phyloP scores from a whole-genome alignment of 169 alveolate genomes.

The Eimeria acervulina region DNA sequence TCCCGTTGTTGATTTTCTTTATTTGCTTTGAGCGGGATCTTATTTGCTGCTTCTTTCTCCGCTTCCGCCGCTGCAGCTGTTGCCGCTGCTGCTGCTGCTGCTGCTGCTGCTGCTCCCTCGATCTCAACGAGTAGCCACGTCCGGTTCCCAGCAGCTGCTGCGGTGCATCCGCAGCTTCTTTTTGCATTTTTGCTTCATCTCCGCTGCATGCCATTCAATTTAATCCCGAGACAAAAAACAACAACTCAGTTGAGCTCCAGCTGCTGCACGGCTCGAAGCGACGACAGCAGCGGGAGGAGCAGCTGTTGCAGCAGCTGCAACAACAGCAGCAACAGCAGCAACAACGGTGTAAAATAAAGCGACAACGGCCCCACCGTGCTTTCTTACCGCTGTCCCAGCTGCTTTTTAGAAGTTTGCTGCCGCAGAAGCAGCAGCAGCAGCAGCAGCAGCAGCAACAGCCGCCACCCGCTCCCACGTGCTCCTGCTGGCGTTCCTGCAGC shows the following conservation, averaged over 20 bases:
- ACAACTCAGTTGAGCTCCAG: not conserved
- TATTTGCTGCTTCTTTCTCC: not conserved
- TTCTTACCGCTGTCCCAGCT: not conserved
- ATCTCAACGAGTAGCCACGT: not conserved
- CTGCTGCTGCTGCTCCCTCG: constrained; percentile 6
- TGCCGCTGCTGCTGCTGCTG: constrained; percentile 4
- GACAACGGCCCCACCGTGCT: no score
- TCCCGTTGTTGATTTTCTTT: not conserved
- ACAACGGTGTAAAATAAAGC: not conserved
- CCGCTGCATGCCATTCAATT: not conserved
- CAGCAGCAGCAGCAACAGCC: not conserved
- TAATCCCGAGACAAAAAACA: not conserved
- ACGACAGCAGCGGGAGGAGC: constrained; percentile 2
- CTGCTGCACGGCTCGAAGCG: not conserved
- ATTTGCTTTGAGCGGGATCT: not conserved
- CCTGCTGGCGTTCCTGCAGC: not conserved
- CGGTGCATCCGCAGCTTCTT: not conserved
- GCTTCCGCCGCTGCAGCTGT: not conserved
- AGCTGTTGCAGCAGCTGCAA: not conserved
- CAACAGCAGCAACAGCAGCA: not conserved
- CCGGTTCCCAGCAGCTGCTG: not conserved
- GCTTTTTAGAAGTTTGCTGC: not conserved
- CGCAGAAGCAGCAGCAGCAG: constrained; percentile 8
- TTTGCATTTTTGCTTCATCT: not conserved
- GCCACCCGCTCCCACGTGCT: not conserved